Conservation (phyloP, 768 basidiomycete genomes). For the Coprinopsis cinerea region DNA sequence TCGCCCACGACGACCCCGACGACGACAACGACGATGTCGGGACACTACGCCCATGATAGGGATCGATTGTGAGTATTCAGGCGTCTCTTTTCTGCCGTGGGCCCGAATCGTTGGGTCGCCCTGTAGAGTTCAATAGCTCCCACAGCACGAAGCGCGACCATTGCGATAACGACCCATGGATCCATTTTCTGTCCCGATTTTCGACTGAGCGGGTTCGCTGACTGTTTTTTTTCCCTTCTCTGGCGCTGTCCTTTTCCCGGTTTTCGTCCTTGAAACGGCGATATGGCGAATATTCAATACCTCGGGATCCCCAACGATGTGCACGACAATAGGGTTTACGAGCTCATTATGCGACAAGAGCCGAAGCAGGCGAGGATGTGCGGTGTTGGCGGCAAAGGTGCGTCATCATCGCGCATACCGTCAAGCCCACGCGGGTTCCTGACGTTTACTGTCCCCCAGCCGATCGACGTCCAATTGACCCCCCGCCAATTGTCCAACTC, state of each 20-base stretch:
- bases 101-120: slow-evolving; percentile 29
- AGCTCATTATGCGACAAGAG: slow-evolving; percentile 82
- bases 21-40: slow-evolving; percentile 15
- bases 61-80: slow-evolving; percentile 34
- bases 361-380: slow-evolving; percentile 92
- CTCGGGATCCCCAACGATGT: neutral
- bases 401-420: slow-evolving; percentile 11
- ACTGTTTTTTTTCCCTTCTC: neutral
- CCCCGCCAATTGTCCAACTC: slow-evolving; percentile 94
- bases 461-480: slow-evolving; percentile 94
- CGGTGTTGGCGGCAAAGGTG: slow-evolving; percentile 77
- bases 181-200: neutral
- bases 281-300: neutral
- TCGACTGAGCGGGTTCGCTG: neutral
- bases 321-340: slow-evolving; percentile 56
- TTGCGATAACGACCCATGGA: neutral
- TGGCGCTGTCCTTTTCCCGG: neutral
- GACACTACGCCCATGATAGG: slow-evolving; percentile 29
- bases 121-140: neutral
- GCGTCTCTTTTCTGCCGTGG: slow-evolving; percentile 9
- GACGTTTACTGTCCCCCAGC: slow-evolving; percentile 36
- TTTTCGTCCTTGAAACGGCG: neutral
- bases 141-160: neutral
- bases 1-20: no score
- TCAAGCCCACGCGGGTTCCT: neutral